Evolutionary conservation across 2,329 filamentous ascomycete genomes (phyloP).

Genomic region (Calonectria naviculata): DNA sequence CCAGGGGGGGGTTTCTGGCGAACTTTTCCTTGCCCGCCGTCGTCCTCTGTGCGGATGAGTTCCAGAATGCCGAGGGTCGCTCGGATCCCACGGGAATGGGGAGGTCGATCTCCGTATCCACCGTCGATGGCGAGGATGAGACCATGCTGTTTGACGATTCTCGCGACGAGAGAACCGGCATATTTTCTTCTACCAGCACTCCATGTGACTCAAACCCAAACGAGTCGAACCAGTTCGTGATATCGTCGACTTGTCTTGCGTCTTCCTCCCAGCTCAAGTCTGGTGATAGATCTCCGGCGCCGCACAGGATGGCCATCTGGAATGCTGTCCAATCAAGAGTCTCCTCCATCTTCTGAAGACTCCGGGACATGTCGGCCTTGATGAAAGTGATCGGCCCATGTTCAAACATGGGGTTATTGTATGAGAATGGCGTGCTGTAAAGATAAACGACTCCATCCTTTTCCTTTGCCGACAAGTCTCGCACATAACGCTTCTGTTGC

Average conservation of each 20-base stretch:
- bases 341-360: constrained; percentile 55
- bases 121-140: constrained; percentile 42
- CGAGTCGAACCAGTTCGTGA: constrained; percentile 63
- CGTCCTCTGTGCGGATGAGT: constrained; percentile 36
- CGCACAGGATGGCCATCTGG: constrained; percentile 72
- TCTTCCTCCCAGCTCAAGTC: constrained; percentile 59
- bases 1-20: constrained; percentile 43
- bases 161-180: constrained; percentile 29
- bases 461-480: constrained; percentile 41
- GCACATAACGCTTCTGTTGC: not conserved
- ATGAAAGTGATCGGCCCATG: constrained; percentile 67
- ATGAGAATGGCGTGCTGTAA: constrained; percentile 59
- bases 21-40: constrained; percentile 46
- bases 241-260: constrained; percentile 53
- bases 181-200: constrained; percentile 46
- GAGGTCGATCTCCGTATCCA: constrained; percentile 48
- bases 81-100: constrained; percentile 52
- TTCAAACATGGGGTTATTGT: constrained; percentile 60
- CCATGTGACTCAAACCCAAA: constrained; percentile 60
- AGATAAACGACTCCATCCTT: constrained; percentile 61
- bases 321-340: constrained; percentile 73
- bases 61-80: constrained; percentile 47
- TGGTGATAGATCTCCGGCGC: constrained; percentile 62
- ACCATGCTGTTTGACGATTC: constrained; percentile 37
- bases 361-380: constrained; percentile 54